Conservation (phyloP, 306 rosid species). For the Prunus davidiana region DNA sequence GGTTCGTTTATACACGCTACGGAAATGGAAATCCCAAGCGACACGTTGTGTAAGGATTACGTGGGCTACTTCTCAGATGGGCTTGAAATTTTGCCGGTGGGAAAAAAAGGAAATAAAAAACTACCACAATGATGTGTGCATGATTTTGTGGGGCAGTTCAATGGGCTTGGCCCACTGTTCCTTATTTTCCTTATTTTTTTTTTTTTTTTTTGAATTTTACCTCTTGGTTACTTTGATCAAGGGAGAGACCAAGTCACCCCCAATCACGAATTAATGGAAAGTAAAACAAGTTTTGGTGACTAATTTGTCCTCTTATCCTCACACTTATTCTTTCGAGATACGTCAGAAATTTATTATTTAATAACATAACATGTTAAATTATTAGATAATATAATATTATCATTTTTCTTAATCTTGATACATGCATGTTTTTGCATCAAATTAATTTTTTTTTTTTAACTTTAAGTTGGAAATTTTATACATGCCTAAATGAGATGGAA, state of each 20-base stretch:
- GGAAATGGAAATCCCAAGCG: not conserved
- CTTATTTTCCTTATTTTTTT: not conserved
- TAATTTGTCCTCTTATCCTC: not conserved
- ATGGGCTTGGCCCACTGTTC: slow-evolving; percentile 56
- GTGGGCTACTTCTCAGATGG: slow-evolving; percentile 38
- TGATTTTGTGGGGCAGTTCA: slow-evolving; percentile 59
- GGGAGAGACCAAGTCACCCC: not conserved
- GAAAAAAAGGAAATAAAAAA: not conserved
- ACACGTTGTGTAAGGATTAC: slow-evolving; percentile 29
- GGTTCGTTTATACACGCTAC: slow-evolving; percentile 23
- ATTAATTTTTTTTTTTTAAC: not conserved
- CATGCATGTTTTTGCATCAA: not conserved
- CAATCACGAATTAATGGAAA: not conserved
- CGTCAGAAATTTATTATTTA: not conserved
- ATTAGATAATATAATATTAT: too few species aligned
- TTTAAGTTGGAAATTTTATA: too few species aligned
- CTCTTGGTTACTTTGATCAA: not conserved
- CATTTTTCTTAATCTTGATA: not conserved
- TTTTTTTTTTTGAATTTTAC: not conserved
- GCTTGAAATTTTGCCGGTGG: slow-evolving; percentile 16
- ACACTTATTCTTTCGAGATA: not conserved
- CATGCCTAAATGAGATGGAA: too few species aligned
- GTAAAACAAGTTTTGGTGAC: not conserved
- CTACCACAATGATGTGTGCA: slow-evolving; percentile 31
- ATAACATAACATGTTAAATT: not conserved